These are phyloP conservation scores for Canavalia gladiata DNA, from an alignment of 306 rosid genomes.

Conservation along the genomic window DNA sequence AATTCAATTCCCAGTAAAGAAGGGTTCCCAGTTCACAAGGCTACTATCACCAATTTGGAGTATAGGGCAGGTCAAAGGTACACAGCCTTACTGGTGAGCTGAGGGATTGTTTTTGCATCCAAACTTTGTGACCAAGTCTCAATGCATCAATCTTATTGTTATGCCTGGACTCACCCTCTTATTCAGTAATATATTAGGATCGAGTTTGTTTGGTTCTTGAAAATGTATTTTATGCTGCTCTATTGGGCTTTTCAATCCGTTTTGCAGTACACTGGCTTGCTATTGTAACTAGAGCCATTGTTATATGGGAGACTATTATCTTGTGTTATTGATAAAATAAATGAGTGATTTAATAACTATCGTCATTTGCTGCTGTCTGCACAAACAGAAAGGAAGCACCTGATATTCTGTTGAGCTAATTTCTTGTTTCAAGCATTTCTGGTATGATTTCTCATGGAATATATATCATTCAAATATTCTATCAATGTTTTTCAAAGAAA, in stretches of 20 bases:
- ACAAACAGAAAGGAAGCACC: neutral
- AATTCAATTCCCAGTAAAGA: neutral
- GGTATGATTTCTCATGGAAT: neutral
- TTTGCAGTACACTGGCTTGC: neutral
- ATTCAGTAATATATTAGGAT: neutral
- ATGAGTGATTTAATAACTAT: neutral
- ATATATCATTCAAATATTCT: conserved; percentile 1
- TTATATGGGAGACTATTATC: neutral
- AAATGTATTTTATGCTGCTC: neutral
- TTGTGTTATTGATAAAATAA: neutral
- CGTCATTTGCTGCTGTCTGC: neutral
- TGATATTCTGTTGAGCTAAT: neutral
- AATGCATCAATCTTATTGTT: neutral
- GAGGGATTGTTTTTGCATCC: neutral
- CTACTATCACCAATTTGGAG: neutral
- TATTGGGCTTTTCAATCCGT: neutral
- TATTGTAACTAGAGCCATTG: neutral
- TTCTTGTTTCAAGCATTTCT: neutral
- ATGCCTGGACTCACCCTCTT: neutral
- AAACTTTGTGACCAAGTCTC: neutral
- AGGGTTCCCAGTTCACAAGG: neutral
- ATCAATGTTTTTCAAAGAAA: neutral
- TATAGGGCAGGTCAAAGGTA: neutral
- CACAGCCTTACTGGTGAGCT: neutral
- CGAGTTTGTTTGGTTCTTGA: neutral